Percentiles rank a stretch among this genome's conserved stretches.
Evolutionary conservation across 768 basidiomycete species (phyloP).

Genomic region (Boletus sp.): DNA sequence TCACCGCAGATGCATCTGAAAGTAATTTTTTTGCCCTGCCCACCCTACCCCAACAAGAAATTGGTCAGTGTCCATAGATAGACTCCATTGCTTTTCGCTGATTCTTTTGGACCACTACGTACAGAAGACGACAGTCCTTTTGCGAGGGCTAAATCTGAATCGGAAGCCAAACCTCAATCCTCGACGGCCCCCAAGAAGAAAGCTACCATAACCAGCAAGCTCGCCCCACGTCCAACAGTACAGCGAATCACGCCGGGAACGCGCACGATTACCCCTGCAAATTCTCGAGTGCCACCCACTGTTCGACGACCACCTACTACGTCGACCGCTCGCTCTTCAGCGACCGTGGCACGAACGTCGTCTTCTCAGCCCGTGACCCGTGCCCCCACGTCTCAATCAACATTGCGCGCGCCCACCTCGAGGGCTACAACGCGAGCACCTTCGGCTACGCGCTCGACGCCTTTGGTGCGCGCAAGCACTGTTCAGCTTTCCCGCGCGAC

Average conservation of each 20-base stretch:
- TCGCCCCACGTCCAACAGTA: slow-evolving; percentile 3
- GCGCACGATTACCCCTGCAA: background rate
- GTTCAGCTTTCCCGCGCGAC: slow-evolving; percentile 8
- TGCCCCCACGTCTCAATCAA: slow-evolving; percentile 23
- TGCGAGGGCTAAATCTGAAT: slow-evolving; percentile 9
- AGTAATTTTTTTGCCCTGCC: slow-evolving; percentile 19
- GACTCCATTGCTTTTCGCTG: background rate
- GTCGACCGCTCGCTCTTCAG: slow-evolving; percentile 9
- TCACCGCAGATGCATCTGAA: slow-evolving; percentile 20
- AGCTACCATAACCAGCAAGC: background rate
- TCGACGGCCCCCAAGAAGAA: background rate
- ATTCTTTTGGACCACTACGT: background rate
- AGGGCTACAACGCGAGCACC: slow-evolving; percentile 20
- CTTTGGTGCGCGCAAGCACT: slow-evolving; percentile 6
- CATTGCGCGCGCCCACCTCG: slow-evolving; percentile 11
- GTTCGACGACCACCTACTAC: slow-evolving; percentile 7
- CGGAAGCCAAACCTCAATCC: slow-evolving; percentile 8
- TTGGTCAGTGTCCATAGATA: slow-evolving; percentile 18
- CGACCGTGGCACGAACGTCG: background rate
- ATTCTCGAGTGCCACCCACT: slow-evolving; percentile 9
- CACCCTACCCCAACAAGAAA: slow-evolving; percentile 17
- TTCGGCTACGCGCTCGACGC: slow-evolving; percentile 16
- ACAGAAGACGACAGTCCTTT: slow-evolving; percentile 32
- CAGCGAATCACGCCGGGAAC: slow-evolving; percentile 4
- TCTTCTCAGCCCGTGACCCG: slow-evolving; percentile 24